Evolutionary conservation across 2,329 filamentous ascomycete genomes (phyloP).

Genomic region (Orbilia blumenaviensis): DNA sequence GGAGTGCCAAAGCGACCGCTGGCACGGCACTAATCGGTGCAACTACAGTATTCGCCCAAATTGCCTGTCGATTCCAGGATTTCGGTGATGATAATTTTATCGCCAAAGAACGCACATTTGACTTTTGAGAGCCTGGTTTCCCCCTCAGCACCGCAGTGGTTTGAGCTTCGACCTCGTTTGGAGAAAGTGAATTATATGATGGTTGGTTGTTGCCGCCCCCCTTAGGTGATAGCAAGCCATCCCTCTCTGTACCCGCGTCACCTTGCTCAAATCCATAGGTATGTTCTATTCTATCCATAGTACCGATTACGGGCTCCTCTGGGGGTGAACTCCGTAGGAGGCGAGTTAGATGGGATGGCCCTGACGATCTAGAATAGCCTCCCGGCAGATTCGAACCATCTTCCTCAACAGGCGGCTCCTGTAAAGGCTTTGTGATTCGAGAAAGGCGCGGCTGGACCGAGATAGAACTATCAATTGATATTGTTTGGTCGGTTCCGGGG

Average conservation of each 20-base stretch:
- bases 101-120: slow-evolving; percentile 30
- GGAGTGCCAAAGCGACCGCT: slow-evolving; percentile 83
- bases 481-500: slow-evolving; percentile 6
- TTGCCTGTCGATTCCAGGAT: slow-evolving; percentile 73
- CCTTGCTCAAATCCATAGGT: background rate
- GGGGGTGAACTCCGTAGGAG: slow-evolving; percentile 39
- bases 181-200: slow-evolving; percentile 50
- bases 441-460: slow-evolving; percentile 28
- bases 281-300: background rate
- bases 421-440: slow-evolving; percentile 13
- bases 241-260: slow-evolving; percentile 12
- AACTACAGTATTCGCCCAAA: slow-evolving; percentile 73
- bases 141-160: slow-evolving; percentile 54
- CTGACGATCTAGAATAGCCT: slow-evolving; percentile 33
- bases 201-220: background rate
- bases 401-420: slow-evolving; percentile 42
- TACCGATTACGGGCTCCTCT: slow-evolving; percentile 1
- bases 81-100: slow-evolving; percentile 36
- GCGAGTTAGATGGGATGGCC: slow-evolving; percentile 45
- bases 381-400: background rate
- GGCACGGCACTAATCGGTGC: slow-evolving; percentile 78
- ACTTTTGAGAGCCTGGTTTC: slow-evolving; percentile 65
- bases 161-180: slow-evolving; percentile 57
- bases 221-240: slow-evolving; percentile 17
- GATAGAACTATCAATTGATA: slow-evolving; percentile 30